phyloP scores from a whole-genome alignment of 208 protist species.

The Naegleria lovaniensis region DNA sequence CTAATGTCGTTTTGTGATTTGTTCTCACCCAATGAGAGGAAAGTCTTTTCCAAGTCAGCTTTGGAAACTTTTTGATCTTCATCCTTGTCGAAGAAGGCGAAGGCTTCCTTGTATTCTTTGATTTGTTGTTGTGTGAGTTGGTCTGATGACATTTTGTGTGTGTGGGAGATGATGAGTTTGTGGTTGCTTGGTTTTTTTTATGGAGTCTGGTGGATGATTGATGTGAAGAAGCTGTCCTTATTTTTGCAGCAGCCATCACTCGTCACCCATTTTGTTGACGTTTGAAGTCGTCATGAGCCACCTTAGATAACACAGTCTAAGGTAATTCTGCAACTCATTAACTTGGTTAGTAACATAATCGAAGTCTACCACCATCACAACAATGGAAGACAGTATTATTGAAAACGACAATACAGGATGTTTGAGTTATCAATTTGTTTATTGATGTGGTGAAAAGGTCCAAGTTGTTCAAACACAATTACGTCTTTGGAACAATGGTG shows the following conservation, averaged over 20 bases:
- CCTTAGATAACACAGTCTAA: too few relatives aligned
- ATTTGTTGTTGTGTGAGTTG: conserved; percentile 15
- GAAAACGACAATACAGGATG: too few relatives aligned
- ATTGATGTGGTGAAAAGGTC: too few relatives aligned
- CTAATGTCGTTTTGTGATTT: not conserved
- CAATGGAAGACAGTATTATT: too few relatives aligned
- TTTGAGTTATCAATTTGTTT: too few relatives aligned
- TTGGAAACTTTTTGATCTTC: conserved; percentile 9
- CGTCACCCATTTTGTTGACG: not conserved
- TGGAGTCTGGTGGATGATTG: not conserved
- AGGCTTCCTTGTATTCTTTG: conserved; percentile 15
- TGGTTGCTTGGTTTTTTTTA: not conserved
- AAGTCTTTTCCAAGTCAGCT: not conserved
- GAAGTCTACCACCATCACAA: too few relatives aligned
- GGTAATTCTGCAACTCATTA: too few relatives aligned
- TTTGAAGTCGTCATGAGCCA: not conserved
- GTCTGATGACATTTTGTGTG: not conserved
- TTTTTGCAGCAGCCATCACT: too few relatives aligned
- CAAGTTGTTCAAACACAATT: too few relatives aligned
- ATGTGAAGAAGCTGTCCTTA: not conserved
- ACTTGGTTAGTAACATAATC: too few relatives aligned
- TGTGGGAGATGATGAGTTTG: not conserved
- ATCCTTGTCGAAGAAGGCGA: conserved; percentile 14
- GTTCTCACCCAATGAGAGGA: not conserved
- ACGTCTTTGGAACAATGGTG: conserved; percentile 2